Conservation (phyloP, 2,329 filamentous ascomycete genomes). For the Paecilomyces fulvus region DNA sequence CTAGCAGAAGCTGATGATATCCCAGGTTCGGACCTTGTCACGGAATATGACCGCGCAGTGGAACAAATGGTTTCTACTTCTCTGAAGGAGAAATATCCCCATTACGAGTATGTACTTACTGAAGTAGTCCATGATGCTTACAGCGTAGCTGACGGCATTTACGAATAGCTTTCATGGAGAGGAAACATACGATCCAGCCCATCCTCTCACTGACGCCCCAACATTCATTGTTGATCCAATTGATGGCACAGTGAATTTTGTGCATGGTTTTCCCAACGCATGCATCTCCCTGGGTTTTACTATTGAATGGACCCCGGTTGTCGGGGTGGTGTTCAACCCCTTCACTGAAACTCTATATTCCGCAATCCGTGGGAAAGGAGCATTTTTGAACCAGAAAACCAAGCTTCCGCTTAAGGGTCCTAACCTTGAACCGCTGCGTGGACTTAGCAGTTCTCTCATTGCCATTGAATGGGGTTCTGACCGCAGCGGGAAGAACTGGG, state of each 20-base stretch:
- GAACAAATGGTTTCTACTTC: conserved; percentile 48
- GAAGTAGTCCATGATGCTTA: background rate
- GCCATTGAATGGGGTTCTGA: conserved; percentile 56
- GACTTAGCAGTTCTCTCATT: conserved; percentile 45
- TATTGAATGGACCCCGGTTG: conserved; percentile 40
- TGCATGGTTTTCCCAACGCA: conserved; percentile 52
- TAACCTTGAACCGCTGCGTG: conserved; percentile 37
- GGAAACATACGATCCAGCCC: conserved; percentile 51
- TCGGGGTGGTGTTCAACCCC: conserved; percentile 56
- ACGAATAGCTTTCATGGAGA: conserved; percentile 45
- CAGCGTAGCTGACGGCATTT: background rate
- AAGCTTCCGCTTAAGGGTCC: conserved; percentile 40
- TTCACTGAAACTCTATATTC: conserved; percentile 49
- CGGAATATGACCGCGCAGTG: conserved; percentile 55
- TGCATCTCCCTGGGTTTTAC: conserved; percentile 53
- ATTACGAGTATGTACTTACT: conserved; percentile 35
- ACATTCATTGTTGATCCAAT: conserved; percentile 59
- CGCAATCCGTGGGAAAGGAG: conserved; percentile 48
- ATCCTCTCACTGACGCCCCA: conserved; percentile 43
- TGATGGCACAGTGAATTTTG: conserved; percentile 58
- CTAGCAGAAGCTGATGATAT: background rate
- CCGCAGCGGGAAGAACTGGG: conserved; percentile 48
- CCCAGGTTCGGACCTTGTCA: conserved; percentile 51
- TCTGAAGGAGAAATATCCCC: conserved; percentile 44
- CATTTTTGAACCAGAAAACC: conserved; percentile 35